Base-by-base conservation (phyloP, 2,329 filamentous ascomycete genomes). In the Trichoderma lentiforme region DNA sequence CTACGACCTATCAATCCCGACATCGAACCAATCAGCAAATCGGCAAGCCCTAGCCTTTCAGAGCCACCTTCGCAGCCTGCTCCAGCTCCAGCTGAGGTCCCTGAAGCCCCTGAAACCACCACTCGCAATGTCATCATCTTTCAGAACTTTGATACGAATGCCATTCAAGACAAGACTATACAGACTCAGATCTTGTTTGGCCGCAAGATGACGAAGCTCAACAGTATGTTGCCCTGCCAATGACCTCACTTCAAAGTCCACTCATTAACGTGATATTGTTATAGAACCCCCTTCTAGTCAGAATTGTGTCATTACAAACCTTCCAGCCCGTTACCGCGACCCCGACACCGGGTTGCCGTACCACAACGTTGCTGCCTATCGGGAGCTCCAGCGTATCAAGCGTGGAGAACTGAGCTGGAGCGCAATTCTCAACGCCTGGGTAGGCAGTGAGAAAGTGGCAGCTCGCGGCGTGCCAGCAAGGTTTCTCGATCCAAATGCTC, bases 401-500 rank as follows among this genome's bases (percentile, higher is more conserved):
- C 87, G 85, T 1, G 92, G 93, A 57, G 90, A 93, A 58, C 95
- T 94, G 80, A 89, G 89, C 72, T 99, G 93, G 93, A 97, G 94
- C 79, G 86, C 86, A 34, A 85, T 96, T 75, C 82, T 97, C 34
- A 94, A 93, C 6, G 93, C 91, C 18, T 99, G 95, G 88, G 91
- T 95, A 5, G 95, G 95, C 0, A 88, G 86, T 75, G 86, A 84
- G 74, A 84, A 84, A 79, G 84, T 82, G 76, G 89, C 93, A 0
- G 93, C 92, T 9, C 86, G 86, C 51, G 95, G 94, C 7, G 95
- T 97, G 28, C 95, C 94, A 0, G 90, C 89, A 72, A 88, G 93
- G 66, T 98, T 97, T 79, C 73, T 86, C 53, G 80, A 85, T 64
- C 83, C 83, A 8, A 57, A 71, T 30, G 69, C 73, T 14, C 72